Evolutionary conservation across 139 green algal genomes (phyloP).

Genomic region (Coelastrella sp.): DNA sequence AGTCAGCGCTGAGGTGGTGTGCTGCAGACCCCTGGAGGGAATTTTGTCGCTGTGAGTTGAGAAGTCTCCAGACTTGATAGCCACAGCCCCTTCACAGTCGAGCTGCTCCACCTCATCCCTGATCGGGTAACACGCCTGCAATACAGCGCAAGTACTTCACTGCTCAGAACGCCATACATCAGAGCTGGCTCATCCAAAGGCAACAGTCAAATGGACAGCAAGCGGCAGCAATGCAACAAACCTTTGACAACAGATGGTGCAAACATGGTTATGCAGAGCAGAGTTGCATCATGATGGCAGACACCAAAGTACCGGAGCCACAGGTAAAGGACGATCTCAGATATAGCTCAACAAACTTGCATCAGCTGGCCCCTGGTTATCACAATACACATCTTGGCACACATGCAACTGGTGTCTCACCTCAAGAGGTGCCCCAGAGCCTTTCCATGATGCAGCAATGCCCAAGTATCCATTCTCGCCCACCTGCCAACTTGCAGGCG

Average conservation of each 20-base stretch:
- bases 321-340: too few species aligned
- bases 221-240: too few species aligned
- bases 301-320: too few species aligned
- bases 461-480: not conserved
- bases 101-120: not conserved
- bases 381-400: not conserved
- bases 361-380: not conserved
- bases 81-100: not conserved
- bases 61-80: not conserved
- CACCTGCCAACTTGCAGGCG: slow-evolving; percentile 1
- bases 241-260: too few species aligned
- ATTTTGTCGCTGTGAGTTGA: not conserved
- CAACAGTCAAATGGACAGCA: too few species aligned
- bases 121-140: not conserved
- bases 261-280: too few species aligned
- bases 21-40: not conserved
- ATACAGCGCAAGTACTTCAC: not conserved
- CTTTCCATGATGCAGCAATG: not conserved
- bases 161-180: too few species aligned
- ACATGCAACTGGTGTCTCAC: not conserved
- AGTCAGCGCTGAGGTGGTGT: not conserved
- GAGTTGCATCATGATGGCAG: too few species aligned
- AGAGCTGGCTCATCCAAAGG: too few species aligned
- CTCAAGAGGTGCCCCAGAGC: not conserved
- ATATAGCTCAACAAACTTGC: not conserved